Percentiles rank a stretch among this genome's conserved stretches.
Evolutionary conservation across 2,329 filamentous ascomycete species (phyloP).

Genomic region (Escovopsis weberi): DNA sequence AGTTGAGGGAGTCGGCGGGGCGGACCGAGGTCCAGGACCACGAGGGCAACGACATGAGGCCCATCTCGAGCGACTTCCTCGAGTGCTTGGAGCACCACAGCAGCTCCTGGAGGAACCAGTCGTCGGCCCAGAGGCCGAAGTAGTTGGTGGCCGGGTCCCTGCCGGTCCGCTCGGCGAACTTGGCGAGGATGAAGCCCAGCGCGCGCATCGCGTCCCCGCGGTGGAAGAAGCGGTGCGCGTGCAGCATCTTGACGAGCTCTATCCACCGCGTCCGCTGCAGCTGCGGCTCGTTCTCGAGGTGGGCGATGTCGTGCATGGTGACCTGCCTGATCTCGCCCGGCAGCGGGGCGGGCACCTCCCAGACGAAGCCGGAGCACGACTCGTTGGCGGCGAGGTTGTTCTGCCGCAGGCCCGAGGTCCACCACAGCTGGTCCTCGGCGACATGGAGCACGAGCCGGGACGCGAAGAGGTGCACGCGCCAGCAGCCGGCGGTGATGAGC

Average conservation of each 20-base stretch:
- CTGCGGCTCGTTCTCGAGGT: not conserved
- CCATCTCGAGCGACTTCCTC: not conserved
- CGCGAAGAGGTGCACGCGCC: not conserved
- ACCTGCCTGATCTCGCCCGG: not conserved
- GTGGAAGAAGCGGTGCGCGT: not conserved
- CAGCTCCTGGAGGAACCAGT: not conserved
- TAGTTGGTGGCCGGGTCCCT: not conserved
- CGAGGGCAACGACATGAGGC: not conserved
- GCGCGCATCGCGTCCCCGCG: not conserved
- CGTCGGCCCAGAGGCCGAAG: not conserved
- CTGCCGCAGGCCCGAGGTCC: not conserved
- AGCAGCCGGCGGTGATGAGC: not conserved
- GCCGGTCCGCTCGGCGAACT: not conserved
- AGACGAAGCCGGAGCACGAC: not conserved
- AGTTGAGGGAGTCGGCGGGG: not conserved
- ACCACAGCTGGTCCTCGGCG: not conserved
- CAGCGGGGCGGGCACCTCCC: not conserved
- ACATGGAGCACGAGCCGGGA: not conserved
- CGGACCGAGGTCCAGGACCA: not conserved
- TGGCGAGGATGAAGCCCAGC: not conserved
- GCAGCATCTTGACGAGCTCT: not conserved
- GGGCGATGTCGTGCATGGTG: not conserved
- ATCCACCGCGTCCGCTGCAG: not conserved
- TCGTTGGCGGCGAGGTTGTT: not conserved
- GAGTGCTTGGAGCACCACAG: not conserved